Base-by-base conservation (phyloP, 169 alveolate species). In the Hepatocystis sp. region DNA sequence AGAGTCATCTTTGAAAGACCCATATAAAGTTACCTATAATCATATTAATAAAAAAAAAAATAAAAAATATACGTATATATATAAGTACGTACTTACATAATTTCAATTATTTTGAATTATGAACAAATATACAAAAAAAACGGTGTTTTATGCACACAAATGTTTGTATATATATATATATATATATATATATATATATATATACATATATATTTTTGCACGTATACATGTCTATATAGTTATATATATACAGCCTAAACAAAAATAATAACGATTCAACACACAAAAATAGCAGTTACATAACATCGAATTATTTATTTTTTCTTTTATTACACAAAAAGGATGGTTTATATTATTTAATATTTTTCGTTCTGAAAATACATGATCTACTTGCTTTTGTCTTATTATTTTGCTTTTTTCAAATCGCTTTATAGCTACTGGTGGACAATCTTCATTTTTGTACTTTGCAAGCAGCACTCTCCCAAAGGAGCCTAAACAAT, bases 311-410 rank as follows among this genome's bases (percentile, higher is more conserved):
- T 55, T 90, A 93, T 71, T 86, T 84, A 25, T 84, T 89, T 11
- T 89, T 85, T 21, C 93, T 91, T 61, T 76, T 84, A 95, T 91
- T 44, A 98, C 98, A 28, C 98, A 95, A 91, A 98, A 98, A 0
- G 99, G 99, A 67, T 97, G 99, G 36, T 93, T 95, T 1, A 98
- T 95, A 52, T 93, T 90, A 34, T 92, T 86, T 34, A 98, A 95
- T 30, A 98, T 96, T 51, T 93, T 91, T 91, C 96, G 96, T 93
- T 98, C 99, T 28, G 97, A 93, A 85, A 95, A 95, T 46, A 98
- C 97, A 92, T 97, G 99, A 42, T 97, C 99, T 0, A 97, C 97
- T 66, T 91, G 97, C 90, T 94, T 91, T 84, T 93, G 97, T 19
- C 53, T 94, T 39, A 94, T 93, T 19, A 94, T 86, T 19, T 93